Evolutionary conservation across 306 rosid genomes (phyloP).

Genomic region (Cyamopsis tetragonoloba): DNA sequence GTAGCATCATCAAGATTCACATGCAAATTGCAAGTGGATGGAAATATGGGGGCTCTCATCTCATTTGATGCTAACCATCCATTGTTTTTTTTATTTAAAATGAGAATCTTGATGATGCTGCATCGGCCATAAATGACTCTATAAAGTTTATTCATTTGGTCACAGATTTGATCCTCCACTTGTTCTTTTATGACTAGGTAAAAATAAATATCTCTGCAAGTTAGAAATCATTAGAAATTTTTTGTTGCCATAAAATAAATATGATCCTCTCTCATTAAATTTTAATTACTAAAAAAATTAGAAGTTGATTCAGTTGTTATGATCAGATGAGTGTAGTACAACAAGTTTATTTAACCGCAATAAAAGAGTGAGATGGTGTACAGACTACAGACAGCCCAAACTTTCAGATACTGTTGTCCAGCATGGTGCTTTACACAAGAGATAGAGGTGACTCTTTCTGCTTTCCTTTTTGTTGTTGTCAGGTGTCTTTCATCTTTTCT

Average conservation of each 20-base stretch:
- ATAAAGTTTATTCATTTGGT: too few relatives aligned
- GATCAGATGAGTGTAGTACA: too few relatives aligned
- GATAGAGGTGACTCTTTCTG: slow-evolving; percentile 27
- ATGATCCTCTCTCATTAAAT: too few relatives aligned
- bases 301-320: too few relatives aligned
- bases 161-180: too few relatives aligned
- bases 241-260: too few relatives aligned
- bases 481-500: slow-evolving; percentile 30
- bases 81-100: slow-evolving; percentile 25
- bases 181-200: too few relatives aligned
- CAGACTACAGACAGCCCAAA: slow-evolving; percentile 7
- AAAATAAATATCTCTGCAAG: too few relatives aligned
- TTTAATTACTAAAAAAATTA: too few relatives aligned
- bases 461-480: slow-evolving; percentile 25
- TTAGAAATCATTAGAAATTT: too few relatives aligned
- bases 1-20: slow-evolving; percentile 99
- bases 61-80: slow-evolving; percentile 22
- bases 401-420: slow-evolving; percentile 7
- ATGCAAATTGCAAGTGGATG: slow-evolving; percentile 39
- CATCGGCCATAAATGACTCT: slow-evolving; percentile 85
- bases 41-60: not conserved
- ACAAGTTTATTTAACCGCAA: not conserved
- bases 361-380: not conserved
- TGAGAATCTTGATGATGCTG: slow-evolving; percentile 99
- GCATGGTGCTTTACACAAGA: not conserved